Conservation (phyloP, 2,329 filamentous ascomycete genomes). For the Beauveria asiatica region DNA sequence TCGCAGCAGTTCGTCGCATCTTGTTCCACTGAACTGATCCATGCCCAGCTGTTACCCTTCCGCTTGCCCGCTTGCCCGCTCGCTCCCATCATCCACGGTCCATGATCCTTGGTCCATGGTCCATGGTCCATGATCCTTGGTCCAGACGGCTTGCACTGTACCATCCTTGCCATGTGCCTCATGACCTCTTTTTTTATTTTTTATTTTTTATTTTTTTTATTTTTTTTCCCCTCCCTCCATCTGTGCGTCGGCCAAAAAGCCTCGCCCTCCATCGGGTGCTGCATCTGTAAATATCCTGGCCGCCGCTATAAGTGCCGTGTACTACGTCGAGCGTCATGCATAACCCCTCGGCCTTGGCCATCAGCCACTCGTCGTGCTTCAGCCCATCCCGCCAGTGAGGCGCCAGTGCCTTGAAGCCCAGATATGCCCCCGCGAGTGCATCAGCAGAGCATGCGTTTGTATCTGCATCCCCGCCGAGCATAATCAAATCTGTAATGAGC, state of each 20-base stretch:
- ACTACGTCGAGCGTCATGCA: slow-evolving; percentile 29
- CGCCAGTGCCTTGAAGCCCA: slow-evolving; percentile 37
- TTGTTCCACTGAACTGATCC: neutral
- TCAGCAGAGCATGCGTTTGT: slow-evolving; percentile 46
- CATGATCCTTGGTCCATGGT: no score
- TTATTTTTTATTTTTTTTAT: no score
- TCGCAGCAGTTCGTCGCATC: neutral
- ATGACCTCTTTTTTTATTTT: slow-evolving; percentile 18
- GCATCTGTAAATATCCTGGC: slow-evolving; percentile 13
- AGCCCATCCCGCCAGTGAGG: slow-evolving; percentile 41
- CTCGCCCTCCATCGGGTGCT: slow-evolving; percentile 29
- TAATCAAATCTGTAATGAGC: slow-evolving; percentile 36
- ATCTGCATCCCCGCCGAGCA: slow-evolving; percentile 44
- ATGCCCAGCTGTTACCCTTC: neutral
- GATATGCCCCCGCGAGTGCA: slow-evolving; percentile 37
- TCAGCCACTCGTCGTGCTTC: slow-evolving; percentile 34
- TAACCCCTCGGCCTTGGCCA: slow-evolving; percentile 33
- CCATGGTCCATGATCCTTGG: no score
- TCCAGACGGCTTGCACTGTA: neutral
- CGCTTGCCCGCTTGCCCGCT: slow-evolving; percentile 16
- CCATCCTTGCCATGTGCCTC: slow-evolving; percentile 5
- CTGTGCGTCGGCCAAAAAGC: slow-evolving; percentile 22
- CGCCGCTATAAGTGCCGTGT: slow-evolving; percentile 19
- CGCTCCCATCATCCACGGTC: slow-evolving; percentile 22
- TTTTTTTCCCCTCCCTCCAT: slow-evolving; percentile 25